phyloP scores from a whole-genome alignment of 352 stramenopile species.

The Phytophthora capsici region DNA sequence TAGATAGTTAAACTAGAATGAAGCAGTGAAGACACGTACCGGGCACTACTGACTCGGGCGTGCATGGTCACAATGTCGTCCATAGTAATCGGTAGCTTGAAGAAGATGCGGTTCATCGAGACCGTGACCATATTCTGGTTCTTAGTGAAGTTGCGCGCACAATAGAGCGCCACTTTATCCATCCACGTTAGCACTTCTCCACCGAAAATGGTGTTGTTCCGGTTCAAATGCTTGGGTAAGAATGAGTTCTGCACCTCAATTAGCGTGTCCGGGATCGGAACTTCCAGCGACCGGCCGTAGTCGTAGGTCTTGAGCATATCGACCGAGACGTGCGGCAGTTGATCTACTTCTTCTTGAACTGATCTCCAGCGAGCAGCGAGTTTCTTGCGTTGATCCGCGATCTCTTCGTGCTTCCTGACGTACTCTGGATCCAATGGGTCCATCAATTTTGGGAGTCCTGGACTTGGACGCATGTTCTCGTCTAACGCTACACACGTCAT shows the following conservation, averaged over 20 bases:
- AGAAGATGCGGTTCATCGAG: slow-evolving; percentile 38
- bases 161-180: slow-evolving; percentile 74
- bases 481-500: slow-evolving; percentile 60
- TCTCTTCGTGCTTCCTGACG: slow-evolving; percentile 39
- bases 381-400: slow-evolving; percentile 41
- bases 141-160: slow-evolving; percentile 22
- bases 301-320: too few species aligned
- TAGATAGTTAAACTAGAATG: too few species aligned
- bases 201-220: slow-evolving; percentile 80
- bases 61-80: slow-evolving; percentile 75
- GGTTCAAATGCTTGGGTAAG: slow-evolving; percentile 71
- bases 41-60: slow-evolving; percentile 60
- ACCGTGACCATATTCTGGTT: too few species aligned
- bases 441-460: slow-evolving; percentile 40
- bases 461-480: slow-evolving; percentile 37
- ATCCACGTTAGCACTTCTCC: slow-evolving; percentile 75
- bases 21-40: slow-evolving; percentile 28
- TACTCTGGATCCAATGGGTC: slow-evolving; percentile 36
- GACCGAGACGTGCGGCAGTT: slow-evolving; percentile 14
- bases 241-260: neutral
- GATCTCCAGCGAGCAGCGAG: slow-evolving; percentile 36
- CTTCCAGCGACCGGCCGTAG: too few species aligned
- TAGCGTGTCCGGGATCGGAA: too few species aligned
- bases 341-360: slow-evolving; percentile 47
- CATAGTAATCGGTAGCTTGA: slow-evolving; percentile 74